Evolutionary conservation across 2,329 filamentous ascomycete genomes (phyloP).

Genomic region (Hypoxylon sp.): DNA sequence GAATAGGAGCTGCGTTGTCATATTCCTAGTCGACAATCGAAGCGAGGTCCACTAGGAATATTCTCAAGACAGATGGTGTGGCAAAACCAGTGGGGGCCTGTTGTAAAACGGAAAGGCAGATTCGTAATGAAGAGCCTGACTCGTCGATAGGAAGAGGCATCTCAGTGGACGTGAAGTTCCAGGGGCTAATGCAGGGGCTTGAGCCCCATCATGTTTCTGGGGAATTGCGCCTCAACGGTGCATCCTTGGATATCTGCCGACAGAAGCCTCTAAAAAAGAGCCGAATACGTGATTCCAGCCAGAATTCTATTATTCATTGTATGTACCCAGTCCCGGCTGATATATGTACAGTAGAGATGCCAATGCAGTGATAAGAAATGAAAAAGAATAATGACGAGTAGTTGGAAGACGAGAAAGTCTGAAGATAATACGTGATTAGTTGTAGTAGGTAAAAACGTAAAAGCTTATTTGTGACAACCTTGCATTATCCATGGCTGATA

Average conservation of each 20-base stretch:
- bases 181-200: constrained; percentile 44
- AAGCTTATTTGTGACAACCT: background rate
- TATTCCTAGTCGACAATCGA: constrained; percentile 40
- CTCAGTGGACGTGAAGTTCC: constrained; percentile 33
- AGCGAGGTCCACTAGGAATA: constrained; percentile 40
- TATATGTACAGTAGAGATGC: background rate
- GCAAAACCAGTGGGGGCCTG: constrained; percentile 36
- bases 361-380: constrained; percentile 4
- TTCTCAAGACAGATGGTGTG: constrained; percentile 39
- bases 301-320: background rate
- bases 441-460: constrained; percentile 1
- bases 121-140: constrained; percentile 30
- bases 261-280: constrained; percentile 20
- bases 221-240: constrained; percentile 29
- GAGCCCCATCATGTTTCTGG: constrained; percentile 33
- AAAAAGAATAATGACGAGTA: background rate
- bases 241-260: constrained; percentile 22
- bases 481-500: background rate
- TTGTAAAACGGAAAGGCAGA: constrained; percentile 22
- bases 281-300: constrained; percentile 19
- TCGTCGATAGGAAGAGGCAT: constrained; percentile 19
- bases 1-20: constrained; percentile 43
- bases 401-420: background rate
- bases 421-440: constrained; percentile 1
- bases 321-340: constrained; percentile 6